phyloP scores from a whole-genome alignment of 2,329 filamentous ascomycete species.

The Chalaropsis ovoidea region DNA sequence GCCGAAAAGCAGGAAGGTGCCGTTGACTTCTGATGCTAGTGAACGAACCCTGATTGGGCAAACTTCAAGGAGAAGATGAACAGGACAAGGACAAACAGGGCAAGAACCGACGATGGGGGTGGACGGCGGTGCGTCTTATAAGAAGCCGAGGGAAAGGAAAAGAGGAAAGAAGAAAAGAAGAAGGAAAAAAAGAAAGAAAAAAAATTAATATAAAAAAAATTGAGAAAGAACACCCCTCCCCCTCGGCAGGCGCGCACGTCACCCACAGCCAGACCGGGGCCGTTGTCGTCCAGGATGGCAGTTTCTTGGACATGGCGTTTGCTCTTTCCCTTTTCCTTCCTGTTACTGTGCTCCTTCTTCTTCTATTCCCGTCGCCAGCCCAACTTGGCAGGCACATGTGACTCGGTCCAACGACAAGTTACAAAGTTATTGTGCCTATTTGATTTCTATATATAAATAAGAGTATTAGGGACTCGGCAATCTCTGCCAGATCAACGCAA shows the following conservation, averaged over 20 bases:
- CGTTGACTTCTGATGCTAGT: conserved; percentile 4
- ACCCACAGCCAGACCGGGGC: conserved; percentile 4
- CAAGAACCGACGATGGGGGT: conserved; percentile 5
- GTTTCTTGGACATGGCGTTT: conserved; percentile 1
- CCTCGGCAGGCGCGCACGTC: conserved; percentile 11
- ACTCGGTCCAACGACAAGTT: not conserved
- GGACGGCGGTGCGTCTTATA: conserved; percentile 7
- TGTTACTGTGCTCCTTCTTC: not conserved
- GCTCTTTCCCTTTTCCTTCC: not conserved
- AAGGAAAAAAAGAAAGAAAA: not conserved
- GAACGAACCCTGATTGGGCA: conserved; percentile 9
- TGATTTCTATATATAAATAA: conserved; percentile 3
- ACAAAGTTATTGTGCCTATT: not conserved
- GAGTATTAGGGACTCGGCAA: not conserved
- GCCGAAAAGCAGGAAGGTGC: not conserved
- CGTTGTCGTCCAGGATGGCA: conserved; percentile 8
- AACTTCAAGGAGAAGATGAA: conserved; percentile 10
- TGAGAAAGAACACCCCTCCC: conserved; percentile 2
- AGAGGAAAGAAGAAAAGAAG: not conserved
- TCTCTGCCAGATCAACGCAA: not conserved
- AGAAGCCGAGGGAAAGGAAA: not conserved
- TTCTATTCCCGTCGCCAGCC: conserved; percentile 1
- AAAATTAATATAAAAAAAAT: not conserved
- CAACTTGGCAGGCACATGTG: not conserved
- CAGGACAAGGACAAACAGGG: not conserved